Percentiles rank a stretch among this genome's conserved stretches.
Conservation (phyloP, 169 alveolate species). For the Eimeria acervulina region DNA sequence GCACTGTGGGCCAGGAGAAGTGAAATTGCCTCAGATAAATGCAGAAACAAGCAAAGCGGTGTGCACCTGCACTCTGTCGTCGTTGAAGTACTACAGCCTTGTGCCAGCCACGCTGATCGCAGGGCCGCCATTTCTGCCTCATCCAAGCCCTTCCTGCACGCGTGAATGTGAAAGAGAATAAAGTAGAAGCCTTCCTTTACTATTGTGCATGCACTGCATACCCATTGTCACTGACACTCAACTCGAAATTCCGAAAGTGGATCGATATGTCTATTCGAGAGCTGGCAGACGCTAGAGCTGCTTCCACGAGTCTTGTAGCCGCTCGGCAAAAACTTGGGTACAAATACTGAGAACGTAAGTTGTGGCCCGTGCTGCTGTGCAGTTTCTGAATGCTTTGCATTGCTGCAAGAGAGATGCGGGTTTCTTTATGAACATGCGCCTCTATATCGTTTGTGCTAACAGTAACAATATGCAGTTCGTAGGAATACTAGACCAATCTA, state of each 20-base stretch:
- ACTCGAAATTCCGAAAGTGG: not conserved
- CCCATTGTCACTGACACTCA: conserved; percentile 53
- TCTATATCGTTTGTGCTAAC: no score
- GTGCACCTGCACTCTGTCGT: no score
- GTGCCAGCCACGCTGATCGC: not conserved
- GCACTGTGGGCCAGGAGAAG: not conserved
- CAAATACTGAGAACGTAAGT: not conserved
- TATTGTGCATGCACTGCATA: not conserved
- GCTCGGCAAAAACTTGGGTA: not conserved
- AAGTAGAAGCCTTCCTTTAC: not conserved
- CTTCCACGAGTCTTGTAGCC: not conserved
- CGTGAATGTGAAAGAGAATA: not conserved
- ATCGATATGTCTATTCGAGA: not conserved
- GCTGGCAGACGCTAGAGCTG: not conserved
- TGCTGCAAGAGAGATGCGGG: not conserved
- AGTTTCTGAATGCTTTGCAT: conserved; percentile 19
- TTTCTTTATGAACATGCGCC: not conserved
- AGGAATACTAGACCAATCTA: not conserved
- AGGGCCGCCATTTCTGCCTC: not conserved
- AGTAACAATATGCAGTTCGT: not conserved
- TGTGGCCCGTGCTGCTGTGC: not conserved
- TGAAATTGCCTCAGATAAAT: no score
- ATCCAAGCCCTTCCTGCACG: not conserved
- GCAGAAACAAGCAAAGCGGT: no score
- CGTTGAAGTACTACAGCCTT: not conserved